Evolutionary conservation across 306 rosid genomes (phyloP), one percentile per base, ranked within the genome.

Genomic region (Abrus precatorius): DNA sequence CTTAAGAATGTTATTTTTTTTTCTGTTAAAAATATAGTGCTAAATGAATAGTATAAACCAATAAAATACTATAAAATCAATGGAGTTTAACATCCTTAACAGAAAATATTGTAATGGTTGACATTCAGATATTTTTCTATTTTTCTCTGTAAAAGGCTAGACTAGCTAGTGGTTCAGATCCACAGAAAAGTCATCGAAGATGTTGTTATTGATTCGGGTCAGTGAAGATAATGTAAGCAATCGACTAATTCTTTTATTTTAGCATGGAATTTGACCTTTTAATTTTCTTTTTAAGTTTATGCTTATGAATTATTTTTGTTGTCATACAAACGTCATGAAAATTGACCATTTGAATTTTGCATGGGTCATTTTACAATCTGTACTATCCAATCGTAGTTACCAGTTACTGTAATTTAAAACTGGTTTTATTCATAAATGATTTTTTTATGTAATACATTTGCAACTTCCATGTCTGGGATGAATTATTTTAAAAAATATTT

Each of bases 251-350:
- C 4, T 55, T 2, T 75, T 43, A 13, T 44, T 44, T 60, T 44
- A 47, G 40, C 28, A 5, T 30, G 29, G 9, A 28, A 56, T 27
- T 12, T 29, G 79, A 29, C 32, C 11, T 74, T 59, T 60, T 75
- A 5, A 20, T 11, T 43, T 30, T 3, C 2, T 1, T 4, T 13
- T 13, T 6, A 40, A 28, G 68, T 57, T 43, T 43, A 41, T 3
- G 54, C 41, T 59, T 4, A 47, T 32, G 47, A 59, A 30, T 74
- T 2, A 7, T 74, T 74, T 13, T 74, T 34, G 79, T 33, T 14
- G 41, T 50, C 28, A 28, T 11, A 11, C 48, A 47, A 49, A 64
- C 44, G 14, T 50, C 63, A 49, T 1, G 36, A 49, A 49, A 20
- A 20, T 20, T 20, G 8, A 43, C 10, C 7, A 40, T 40, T 54